phyloP scores from a whole-genome alignment of 345 rosid species.

The Pugionium cornutum region DNA sequence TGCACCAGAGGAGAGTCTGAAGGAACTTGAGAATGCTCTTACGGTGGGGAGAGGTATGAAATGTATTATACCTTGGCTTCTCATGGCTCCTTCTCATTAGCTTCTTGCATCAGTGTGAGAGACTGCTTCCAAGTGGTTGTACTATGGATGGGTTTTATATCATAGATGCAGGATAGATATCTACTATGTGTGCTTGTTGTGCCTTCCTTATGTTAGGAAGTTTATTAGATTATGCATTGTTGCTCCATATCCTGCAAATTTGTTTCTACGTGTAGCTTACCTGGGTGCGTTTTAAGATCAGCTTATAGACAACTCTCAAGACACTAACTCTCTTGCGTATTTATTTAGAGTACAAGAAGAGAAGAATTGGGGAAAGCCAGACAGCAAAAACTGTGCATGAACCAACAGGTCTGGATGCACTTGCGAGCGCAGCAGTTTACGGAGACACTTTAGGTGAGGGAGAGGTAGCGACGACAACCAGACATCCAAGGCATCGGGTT shows the following conservation, averaged over 20 bases:
- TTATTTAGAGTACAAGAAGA: constrained; percentile 61
- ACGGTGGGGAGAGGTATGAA: constrained; percentile 58
- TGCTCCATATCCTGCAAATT: too few species aligned
- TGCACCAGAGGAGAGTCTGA: constrained; percentile 57
- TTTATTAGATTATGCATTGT: neutral
- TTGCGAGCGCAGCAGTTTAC: constrained; percentile 77
- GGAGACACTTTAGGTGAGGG: constrained; percentile 62
- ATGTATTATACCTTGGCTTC: constrained; percentile 10
- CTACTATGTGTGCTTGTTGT: neutral
- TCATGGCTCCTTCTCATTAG: constrained; percentile 3
- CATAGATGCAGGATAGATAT: neutral
- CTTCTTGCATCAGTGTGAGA: constrained; percentile 9
- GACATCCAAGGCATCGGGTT: constrained; percentile 91
- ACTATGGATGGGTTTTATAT: neutral
- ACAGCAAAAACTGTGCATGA: constrained; percentile 44
- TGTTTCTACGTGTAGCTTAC: too few species aligned
- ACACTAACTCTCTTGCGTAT: constrained; percentile 22
- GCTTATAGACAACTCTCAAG: constrained; percentile 13
- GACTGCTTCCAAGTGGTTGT: constrained; percentile 15
- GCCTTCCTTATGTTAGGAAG: neutral
- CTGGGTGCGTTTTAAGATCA: neutral
- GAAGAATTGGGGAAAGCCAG: constrained; percentile 46
- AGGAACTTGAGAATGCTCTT: constrained; percentile 63
- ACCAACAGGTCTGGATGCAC: constrained; percentile 72
- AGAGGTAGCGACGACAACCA: constrained; percentile 77